Evolutionary conservation across 192 early-diverging fungal species (phyloP).

Genomic region (Coemansia sp.): DNA sequence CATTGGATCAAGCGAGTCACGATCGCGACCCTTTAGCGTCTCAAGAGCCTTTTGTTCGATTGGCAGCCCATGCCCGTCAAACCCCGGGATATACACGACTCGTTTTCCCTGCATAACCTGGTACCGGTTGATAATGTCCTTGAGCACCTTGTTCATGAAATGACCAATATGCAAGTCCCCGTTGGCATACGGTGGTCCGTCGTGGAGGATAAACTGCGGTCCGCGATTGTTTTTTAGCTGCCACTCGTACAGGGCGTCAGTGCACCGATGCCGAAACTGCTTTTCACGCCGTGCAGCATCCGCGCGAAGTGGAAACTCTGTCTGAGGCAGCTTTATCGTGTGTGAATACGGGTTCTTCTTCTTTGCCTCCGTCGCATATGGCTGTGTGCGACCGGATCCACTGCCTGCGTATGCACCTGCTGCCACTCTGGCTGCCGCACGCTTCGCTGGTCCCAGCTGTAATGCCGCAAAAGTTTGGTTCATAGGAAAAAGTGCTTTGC

Average conservation of each 20-base stretch:
- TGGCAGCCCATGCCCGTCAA: conserved; percentile 79
- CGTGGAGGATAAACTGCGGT: conserved; percentile 74
- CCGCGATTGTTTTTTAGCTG: conserved; percentile 70
- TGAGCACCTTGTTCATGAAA: conserved; percentile 79
- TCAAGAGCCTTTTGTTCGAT: conserved; percentile 78
- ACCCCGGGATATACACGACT: conserved; percentile 75
- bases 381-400: neutral
- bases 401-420: neutral
- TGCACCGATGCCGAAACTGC: conserved; percentile 61
- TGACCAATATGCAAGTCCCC: conserved; percentile 73
- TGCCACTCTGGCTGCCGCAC: neutral
- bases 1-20: conserved; percentile 37
- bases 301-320: conserved; percentile 65
- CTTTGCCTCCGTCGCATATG: conserved; percentile 3
- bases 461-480: conserved; percentile 36
- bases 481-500: conserved; percentile 8
- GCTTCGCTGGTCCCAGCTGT: neutral
- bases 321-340: conserved; percentile 71
- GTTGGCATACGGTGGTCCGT: conserved; percentile 83
- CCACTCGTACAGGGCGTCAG: conserved; percentile 68
- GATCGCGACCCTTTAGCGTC: conserved; percentile 49
- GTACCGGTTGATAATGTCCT: conserved; percentile 76
- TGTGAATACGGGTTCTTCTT: conserved; percentile 39
- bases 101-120: conserved; percentile 68
- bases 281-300: conserved; percentile 62